A percentile compares a stretch with the other conserved stretches of the same genome.
Evolutionary conservation across 768 basidiomycete species (phyloP).

Genomic region (Boletus subcaerulescens): DNA sequence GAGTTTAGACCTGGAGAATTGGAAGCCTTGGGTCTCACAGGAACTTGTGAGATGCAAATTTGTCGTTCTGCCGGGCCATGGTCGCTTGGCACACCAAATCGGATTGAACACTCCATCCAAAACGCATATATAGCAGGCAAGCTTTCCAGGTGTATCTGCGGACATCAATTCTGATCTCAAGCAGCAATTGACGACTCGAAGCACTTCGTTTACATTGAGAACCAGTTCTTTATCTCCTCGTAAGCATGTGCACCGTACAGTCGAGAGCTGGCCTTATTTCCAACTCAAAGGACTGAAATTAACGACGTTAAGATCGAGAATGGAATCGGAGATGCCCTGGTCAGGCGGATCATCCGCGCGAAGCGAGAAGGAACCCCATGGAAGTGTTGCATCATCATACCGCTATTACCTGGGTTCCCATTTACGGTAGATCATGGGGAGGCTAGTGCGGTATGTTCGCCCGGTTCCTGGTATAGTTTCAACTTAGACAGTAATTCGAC

Average conservation of each 20-base stretch:
- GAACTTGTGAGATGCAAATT: conserved; percentile 96
- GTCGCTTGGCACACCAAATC: conserved; percentile 89
- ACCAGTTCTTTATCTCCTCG: conserved; percentile 91
- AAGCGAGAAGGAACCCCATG: conserved; percentile 77
- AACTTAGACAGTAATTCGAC: background rate
- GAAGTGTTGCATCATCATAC: conserved; percentile 92
- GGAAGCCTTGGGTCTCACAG: conserved; percentile 75
- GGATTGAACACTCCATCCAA: conserved; percentile 89
- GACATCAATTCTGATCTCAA: background rate
- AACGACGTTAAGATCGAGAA: conserved; percentile 89
- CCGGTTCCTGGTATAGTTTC: background rate
- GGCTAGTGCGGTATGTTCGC: conserved; percentile 74
- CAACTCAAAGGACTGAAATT: conserved; percentile 64
- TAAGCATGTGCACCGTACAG: conserved; percentile 35
- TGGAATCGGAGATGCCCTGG: conserved; percentile 90
- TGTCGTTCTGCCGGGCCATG: conserved; percentile 94
- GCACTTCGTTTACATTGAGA: conserved; percentile 98
- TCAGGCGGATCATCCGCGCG: conserved; percentile 86
- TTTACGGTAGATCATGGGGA: conserved; percentile 91
- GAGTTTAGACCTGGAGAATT: conserved; percentile 87
- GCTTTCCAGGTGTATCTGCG: background rate
- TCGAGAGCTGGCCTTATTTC: background rate
- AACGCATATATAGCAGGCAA: conserved; percentile 89
- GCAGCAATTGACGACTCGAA: conserved; percentile 90
- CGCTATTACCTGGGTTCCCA: conserved; percentile 89